Evolutionary conservation across 1,284 basidiomycete genomes (phyloP), one percentile per base, ranked within the genome.

Genomic region (Apiotrichum domesticum): DNA sequence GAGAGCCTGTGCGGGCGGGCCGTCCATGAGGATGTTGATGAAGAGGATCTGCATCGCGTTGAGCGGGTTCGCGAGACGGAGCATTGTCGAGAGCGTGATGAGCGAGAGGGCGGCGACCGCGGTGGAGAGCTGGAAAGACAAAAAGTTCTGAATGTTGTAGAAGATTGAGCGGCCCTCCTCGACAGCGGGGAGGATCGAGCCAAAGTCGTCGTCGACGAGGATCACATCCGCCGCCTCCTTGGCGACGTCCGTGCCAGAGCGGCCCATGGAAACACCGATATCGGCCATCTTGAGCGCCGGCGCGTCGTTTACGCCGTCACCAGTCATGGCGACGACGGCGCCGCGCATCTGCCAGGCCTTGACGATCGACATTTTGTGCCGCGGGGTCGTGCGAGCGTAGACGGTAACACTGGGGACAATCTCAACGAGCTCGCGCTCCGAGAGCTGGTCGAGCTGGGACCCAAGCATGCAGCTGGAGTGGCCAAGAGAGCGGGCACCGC

Each of bases 41-140:
- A 97, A 98, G 32, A 98, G 80, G 66, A 98, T 98, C 76, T 98
- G 94, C 93, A 98, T 98, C 3, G 95, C 87, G 72, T 98, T 98
- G 62, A 98, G 81, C 13, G 94, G 95, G 70, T 95, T 93, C 66
- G 85, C 87, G 50, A 97, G 80, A 14, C 88, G 85, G 64, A 97
- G 84, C 70, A 93, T 81, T 13, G 94, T 98, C 69, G 88, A 92
- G 52, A 97, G 81, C 4, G 93, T 94, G 76, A 98, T 97, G 61
- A 98, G 81, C n/a, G 88, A 86, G 58, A 98, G 79, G 2, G 94
- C 94, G 10, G 95, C 93, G 6, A 93, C 90, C 1, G 94, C 94
- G 2, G 95, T 98, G 62, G 90, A 94, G 15, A 98, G 84, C 77
- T 98, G 94, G 82, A 98, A 98, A 40, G 88, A 85, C 51, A 98